Base-by-base conservation (phyloP, 208 protist species). In the Wallacemonas rigidus region DNA sequence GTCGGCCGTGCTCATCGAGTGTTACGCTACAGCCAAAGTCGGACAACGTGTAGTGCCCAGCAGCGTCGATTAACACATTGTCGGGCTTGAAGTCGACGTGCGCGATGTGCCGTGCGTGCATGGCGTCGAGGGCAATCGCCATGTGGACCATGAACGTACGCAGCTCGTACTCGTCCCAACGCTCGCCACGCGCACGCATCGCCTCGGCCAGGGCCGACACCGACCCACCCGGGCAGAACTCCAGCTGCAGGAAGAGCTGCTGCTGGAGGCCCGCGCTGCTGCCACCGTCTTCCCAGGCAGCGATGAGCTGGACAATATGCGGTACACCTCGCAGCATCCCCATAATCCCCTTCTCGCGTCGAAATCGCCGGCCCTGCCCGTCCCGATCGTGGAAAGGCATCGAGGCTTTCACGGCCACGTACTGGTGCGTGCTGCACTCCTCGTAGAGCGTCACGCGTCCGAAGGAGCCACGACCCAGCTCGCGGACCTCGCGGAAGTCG, bases 41-140 rank as follows among this genome's bases (percentile, higher is more conserved):
- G 14, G 83, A 89, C 38, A 98, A 83, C 71, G 93, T 95, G 76
- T 98, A 92, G 43, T 72, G 71, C 1, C 86, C 90, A 26, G 79
- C 48, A 8, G 70, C 80, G 62, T 98, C 93, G 51, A 98, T 76
- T 11, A 98, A 75, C 1, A 98, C 76, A 74, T 98, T 98, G 62
- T 98, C 96, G 11, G 92, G 91, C 74, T 98, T 98, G 63, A 98
- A 89, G 83, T 98, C 96, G 14, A 97, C 74, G 79, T 98, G 96
- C 4, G 85, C 90, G 69, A 98, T 94, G 76, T 86, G 81, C 11
- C 71, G 67, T 48, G 72, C 69, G 69, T 98, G 94, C 71, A 95
- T 73, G 26, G 90, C 95, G 69, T 95, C 79, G 11, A 98, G 80
- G 6, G 92, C 95, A 43, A 96, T 85, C 54, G 88, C 78, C 77